Conservation (phyloP, 192 early-diverging fungal genomes). For the Gaertneriomyces sp. region DNA sequence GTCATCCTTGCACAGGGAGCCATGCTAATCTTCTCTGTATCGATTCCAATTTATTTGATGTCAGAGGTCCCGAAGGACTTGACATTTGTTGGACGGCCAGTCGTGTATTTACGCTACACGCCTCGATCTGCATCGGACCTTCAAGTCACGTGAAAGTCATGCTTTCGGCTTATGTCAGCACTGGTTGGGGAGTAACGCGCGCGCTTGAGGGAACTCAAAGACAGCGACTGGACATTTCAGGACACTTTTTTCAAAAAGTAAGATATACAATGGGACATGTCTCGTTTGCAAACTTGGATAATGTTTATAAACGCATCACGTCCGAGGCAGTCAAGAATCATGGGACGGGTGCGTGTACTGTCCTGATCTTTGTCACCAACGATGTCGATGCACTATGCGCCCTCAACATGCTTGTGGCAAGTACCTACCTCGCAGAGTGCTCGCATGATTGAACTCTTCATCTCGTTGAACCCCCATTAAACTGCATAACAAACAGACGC, state of each 20-base stretch:
- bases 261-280: slow-evolving; percentile 31
- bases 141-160: too few relatives aligned
- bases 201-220: too few relatives aligned
- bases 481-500: slow-evolving; percentile 37
- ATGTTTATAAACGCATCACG: slow-evolving; percentile 33
- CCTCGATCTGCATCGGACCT: too few relatives aligned
- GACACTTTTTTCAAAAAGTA: not conserved
- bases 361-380: slow-evolving; percentile 69
- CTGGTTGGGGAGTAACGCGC: too few relatives aligned
- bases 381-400: slow-evolving; percentile 84
- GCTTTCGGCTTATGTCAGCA: not conserved
- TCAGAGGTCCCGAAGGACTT: slow-evolving; percentile 28
- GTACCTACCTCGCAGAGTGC: too few relatives aligned
- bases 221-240: too few relatives aligned
- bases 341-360: slow-evolving; percentile 34
- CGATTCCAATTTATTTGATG: slow-evolving; percentile 62
- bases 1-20: slow-evolving; percentile 71
- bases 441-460: too few relatives aligned
- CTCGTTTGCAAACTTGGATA: slow-evolving; percentile 15
- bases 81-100: too few relatives aligned
- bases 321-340: slow-evolving; percentile 21
- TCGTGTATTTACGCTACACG: too few relatives aligned
- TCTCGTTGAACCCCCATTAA: too few relatives aligned
- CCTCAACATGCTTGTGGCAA: slow-evolving; percentile 70
- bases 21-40: slow-evolving; percentile 76